Conservation (phyloP, 2,329 filamentous ascomycete genomes). For the Aspergillus awamori region DNA sequence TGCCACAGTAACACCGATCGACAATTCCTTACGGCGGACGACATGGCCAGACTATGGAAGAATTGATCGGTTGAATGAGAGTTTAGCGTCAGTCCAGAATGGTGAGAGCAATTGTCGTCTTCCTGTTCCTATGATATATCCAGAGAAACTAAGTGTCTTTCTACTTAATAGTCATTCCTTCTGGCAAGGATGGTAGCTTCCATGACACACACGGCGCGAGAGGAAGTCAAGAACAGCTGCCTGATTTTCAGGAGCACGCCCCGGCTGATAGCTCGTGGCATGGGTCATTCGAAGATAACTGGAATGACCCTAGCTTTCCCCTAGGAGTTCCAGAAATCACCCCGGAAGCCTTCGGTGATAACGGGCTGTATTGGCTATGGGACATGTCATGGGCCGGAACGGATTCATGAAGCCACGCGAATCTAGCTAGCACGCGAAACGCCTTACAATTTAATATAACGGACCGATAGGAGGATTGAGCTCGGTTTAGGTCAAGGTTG, state of each 20-base stretch:
- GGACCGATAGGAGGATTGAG: background rate
- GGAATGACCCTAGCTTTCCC: slow-evolving; percentile 11
- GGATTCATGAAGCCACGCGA: background rate
- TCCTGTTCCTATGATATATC: too few species aligned
- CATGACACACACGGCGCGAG: too few species aligned
- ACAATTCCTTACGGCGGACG: background rate
- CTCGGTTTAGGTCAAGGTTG: background rate
- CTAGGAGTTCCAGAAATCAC: too few species aligned
- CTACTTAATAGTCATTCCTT: too few species aligned
- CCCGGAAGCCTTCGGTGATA: background rate
- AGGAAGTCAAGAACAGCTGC: too few species aligned
- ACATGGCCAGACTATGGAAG: slow-evolving; percentile 12
- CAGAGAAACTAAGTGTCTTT: too few species aligned
- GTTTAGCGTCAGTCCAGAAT: slow-evolving; percentile 28
- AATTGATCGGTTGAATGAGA: slow-evolving; percentile 28
- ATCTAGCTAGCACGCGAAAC: background rate
- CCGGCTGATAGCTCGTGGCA: too few species aligned
- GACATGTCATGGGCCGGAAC: slow-evolving; percentile 29
- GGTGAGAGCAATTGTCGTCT: slow-evolving; percentile 14
- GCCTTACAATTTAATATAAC: background rate
- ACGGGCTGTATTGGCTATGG: slow-evolving; percentile 37
- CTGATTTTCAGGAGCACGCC: too few species aligned
- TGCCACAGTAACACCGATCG: slow-evolving; percentile 5
- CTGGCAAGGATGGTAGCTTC: too few species aligned
- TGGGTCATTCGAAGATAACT: slow-evolving; percentile 9